phyloP scores from a whole-genome alignment of 257 asterid species.

The Fraxinus cuspidata region DNA sequence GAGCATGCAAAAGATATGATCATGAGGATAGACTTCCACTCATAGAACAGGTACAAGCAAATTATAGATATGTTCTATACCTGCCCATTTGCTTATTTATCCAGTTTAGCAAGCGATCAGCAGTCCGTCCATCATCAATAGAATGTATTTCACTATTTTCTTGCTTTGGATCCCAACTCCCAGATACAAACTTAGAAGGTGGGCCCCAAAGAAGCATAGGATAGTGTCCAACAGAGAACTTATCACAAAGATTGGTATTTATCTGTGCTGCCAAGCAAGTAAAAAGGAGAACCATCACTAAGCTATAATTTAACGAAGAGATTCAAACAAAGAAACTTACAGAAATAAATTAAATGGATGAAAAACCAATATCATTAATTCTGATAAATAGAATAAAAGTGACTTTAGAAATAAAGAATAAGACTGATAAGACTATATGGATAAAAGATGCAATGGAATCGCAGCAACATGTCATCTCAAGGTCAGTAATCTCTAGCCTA shows the following conservation, averaged over 20 bases:
- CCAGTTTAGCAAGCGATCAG: slow-evolving; percentile 73
- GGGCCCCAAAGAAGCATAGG: slow-evolving; percentile 93
- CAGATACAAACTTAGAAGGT: slow-evolving; percentile 72
- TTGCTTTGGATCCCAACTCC: slow-evolving; percentile 71
- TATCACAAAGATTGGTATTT: slow-evolving; percentile 77
- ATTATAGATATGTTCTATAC: slow-evolving; percentile 34
- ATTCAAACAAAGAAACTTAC: slow-evolving; percentile 2
- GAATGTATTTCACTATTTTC: slow-evolving; percentile 56
- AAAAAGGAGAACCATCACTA: slow-evolving; percentile 44
- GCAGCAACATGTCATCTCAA: neutral
- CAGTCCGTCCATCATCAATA: slow-evolving; percentile 64
- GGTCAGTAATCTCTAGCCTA: neutral
- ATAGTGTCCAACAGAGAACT: slow-evolving; percentile 75
- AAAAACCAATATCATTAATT: neutral
- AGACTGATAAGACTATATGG: neutral
- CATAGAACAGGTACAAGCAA: slow-evolving; percentile 13
- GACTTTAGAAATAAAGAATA: neutral
- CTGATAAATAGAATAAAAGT: neutral
- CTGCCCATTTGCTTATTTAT: slow-evolving; percentile 76
- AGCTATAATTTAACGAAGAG: slow-evolving; percentile 22
- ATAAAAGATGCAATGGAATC: neutral
- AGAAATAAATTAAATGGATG: neutral
- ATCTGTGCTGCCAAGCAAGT: slow-evolving; percentile 93
- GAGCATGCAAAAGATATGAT: slow-evolving; percentile 4
- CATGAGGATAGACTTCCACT: slow-evolving; percentile 1